Evolutionary conservation across 495 filamentous ascomycete genomes (phyloP).

Genomic region (Xeromyces bisporus): DNA sequence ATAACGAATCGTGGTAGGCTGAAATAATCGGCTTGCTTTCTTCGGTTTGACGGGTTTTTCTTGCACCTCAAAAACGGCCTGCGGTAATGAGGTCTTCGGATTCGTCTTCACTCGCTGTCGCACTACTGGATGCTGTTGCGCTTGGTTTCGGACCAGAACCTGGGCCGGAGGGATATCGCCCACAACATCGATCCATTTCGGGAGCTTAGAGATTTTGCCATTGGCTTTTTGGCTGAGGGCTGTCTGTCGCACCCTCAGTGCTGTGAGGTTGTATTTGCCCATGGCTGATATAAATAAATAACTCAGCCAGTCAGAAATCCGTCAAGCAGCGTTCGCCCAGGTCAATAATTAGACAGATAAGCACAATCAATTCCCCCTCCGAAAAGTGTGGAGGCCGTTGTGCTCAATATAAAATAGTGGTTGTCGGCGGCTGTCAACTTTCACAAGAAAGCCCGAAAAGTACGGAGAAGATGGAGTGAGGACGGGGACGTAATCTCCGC

Average conservation of each 20-base stretch:
- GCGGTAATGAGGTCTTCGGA: conserved; percentile 15
- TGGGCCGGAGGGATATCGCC: conserved; percentile 64
- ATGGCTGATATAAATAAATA: no score
- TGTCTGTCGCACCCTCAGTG: conserved; percentile 54
- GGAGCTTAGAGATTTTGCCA: conserved; percentile 31
- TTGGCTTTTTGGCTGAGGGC: conserved; percentile 39
- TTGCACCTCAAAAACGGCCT: conserved; percentile 22
- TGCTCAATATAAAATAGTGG: no score
- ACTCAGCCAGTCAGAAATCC: no score
- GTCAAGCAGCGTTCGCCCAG: no score
- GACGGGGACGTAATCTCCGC: conserved; percentile 19
- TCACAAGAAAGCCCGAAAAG: no score
- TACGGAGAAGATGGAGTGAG: no score
- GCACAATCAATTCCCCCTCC: no score
- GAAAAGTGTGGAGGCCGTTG: no score
- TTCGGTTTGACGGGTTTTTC: conserved; percentile 29
- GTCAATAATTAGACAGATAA: no score
- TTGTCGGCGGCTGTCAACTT: no score
- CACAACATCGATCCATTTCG: conserved; percentile 64
- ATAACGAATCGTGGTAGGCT: conserved; percentile 59
- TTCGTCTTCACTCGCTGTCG: conserved; percentile 29
- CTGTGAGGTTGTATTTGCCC: conserved; percentile 56
- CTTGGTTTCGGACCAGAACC: conserved; percentile 49
- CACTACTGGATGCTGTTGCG: conserved; percentile 46
- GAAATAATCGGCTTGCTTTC: conserved; percentile 59